Conservation (phyloP, 1,284 basidiomycete species). For the Irpex sp. region DNA sequence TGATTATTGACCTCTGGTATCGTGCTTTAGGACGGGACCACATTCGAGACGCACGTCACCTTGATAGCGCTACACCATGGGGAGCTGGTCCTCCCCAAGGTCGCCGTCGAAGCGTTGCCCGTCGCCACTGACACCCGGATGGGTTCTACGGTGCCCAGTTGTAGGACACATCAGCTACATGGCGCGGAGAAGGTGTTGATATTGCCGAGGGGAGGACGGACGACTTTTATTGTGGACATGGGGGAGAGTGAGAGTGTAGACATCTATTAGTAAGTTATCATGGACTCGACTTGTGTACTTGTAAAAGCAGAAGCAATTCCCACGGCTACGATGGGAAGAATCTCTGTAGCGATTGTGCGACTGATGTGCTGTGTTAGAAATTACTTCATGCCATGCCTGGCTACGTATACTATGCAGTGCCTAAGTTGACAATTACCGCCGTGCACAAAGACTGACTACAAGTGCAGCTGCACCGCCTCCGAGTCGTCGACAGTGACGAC, state of each 20-base stretch:
- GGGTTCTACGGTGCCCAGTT: constrained; percentile 55
- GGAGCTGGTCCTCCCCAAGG: constrained; percentile 62
- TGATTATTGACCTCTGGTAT: constrained; percentile 5
- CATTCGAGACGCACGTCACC: constrained; percentile 54
- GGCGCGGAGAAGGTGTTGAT: constrained; percentile 72
- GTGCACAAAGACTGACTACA: too few relatives aligned
- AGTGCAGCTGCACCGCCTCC: too few relatives aligned
- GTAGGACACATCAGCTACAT: constrained; percentile 70
- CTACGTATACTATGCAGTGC: too few relatives aligned
- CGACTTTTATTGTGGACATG: constrained; percentile 73
- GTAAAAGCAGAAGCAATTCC: background rate
- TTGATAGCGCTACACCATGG: constrained; percentile 78
- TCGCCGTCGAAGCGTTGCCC: constrained; percentile 57
- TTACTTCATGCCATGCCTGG: too few relatives aligned
- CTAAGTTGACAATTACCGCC: too few relatives aligned
- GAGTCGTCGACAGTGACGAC: too few relatives aligned
- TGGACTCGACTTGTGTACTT: background rate
- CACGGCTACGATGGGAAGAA: too few relatives aligned
- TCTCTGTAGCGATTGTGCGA: too few relatives aligned
- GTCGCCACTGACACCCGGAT: constrained; percentile 44
- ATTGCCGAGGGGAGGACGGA: constrained; percentile 71
- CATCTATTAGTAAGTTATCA: background rate
- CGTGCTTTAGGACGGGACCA: constrained; percentile 46
- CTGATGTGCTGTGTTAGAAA: too few relatives aligned
- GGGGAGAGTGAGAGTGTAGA: constrained; percentile 26